These are phyloP conservation scores for Gossypium laxum DNA, from an alignment of 441 rosid genomes.

Conservation along the genomic window DNA sequence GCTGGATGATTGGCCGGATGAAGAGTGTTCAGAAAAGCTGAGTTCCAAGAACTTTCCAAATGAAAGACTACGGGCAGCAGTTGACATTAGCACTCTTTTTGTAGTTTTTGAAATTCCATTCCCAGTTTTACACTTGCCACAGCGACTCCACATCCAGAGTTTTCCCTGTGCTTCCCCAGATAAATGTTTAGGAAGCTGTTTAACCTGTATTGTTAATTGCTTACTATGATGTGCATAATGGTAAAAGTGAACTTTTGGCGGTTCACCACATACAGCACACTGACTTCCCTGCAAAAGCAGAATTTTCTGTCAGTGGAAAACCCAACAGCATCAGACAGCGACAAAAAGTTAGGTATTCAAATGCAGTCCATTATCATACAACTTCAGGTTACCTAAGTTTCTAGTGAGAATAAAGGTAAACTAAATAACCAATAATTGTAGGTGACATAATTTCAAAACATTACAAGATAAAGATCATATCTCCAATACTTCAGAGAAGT, in stretches of 20 bases:
- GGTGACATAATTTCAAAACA: background rate
- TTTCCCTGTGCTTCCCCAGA: constrained; percentile 69
- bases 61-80: constrained; percentile 68
- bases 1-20: constrained; percentile 36
- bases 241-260: constrained; percentile 73
- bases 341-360: constrained; percentile 1
- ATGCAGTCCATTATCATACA: background rate
- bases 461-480: background rate
- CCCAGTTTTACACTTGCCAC: constrained; percentile 60
- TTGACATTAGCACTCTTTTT: constrained; percentile 68
- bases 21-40: constrained; percentile 52
- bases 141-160: constrained; percentile 97
- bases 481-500: background rate
- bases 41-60: constrained; percentile 95
- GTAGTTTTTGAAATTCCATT: constrained; percentile 46
- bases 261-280: constrained; percentile 51
- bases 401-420: background rate
- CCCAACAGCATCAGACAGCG: constrained; percentile 3
- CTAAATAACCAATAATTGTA: background rate
- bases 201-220: constrained; percentile 72
- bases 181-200: constrained; percentile 42
- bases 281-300: constrained; percentile 46
- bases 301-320: constrained; percentile 21
- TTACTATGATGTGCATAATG: constrained; percentile 71
- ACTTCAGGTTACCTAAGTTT: background rate